phyloP scores from a whole-genome alignment of 2,329 filamentous ascomycete genomes.

The Aspergillaceae sp. region DNA sequence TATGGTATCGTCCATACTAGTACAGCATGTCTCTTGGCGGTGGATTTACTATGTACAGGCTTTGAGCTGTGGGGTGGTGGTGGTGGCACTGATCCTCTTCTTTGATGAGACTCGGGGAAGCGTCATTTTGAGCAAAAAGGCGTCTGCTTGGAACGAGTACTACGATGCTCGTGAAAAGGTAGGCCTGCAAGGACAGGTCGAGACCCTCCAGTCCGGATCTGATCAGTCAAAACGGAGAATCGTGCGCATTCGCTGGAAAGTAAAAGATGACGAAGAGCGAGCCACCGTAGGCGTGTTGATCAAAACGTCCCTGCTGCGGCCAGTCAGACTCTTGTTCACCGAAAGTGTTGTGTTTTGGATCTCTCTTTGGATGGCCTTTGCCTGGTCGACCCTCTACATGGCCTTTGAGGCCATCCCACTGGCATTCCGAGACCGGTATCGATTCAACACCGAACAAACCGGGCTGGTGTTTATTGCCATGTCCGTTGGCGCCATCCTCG shows the following conservation, averaged over 20 bases:
- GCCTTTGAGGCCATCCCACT: neutral
- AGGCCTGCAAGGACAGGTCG: too few relatives aligned
- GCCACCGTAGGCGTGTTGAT: neutral
- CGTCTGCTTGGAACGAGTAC: neutral
- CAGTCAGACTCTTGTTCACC: neutral
- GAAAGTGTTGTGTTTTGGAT: neutral
- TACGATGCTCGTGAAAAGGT: too few relatives aligned
- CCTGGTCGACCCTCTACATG: neutral
- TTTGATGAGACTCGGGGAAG: neutral
- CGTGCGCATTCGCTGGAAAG: neutral
- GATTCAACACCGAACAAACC: neutral
- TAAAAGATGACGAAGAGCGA: neutral
- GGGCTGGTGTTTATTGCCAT: too few relatives aligned
- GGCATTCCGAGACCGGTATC: neutral
- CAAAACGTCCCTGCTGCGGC: neutral
- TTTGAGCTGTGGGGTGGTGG: neutral
- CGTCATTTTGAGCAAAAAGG: neutral
- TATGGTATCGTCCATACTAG: conserved; percentile 1
- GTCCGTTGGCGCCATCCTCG: too few relatives aligned
- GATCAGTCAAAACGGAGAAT: too few relatives aligned
- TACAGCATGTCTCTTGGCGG: neutral
- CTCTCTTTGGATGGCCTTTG: neutral
- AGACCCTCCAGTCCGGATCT: too few relatives aligned
- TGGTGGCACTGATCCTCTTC: neutral
- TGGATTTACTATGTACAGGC: conserved; percentile 4